Evolutionary conservation across 2,329 filamentous ascomycete genomes (phyloP).

Genomic region (Incumbomyces delicatus): DNA sequence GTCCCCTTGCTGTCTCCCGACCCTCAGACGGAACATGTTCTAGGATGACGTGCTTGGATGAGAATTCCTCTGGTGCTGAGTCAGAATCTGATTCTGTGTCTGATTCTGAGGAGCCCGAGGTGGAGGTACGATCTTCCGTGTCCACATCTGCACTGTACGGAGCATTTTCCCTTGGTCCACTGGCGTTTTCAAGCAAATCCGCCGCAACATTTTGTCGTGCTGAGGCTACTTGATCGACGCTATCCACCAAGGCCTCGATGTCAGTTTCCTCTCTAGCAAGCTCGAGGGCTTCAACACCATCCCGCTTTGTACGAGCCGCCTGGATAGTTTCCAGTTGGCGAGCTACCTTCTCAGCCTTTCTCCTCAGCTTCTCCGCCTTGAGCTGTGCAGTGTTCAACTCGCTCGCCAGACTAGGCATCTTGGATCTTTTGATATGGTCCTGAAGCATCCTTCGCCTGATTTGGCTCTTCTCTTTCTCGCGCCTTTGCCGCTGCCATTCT

Average conservation of each 20-base stretch:
- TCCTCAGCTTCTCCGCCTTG: slow-evolving; percentile 9
- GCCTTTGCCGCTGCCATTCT: slow-evolving; percentile 21
- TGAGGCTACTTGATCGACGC: slow-evolving; percentile 1
- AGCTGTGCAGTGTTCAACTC: slow-evolving; percentile 4
- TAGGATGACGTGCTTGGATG: slow-evolving; percentile 31
- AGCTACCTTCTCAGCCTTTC: slow-evolving; percentile 8
- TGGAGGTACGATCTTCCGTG: slow-evolving; percentile 11
- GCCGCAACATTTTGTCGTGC: neutral
- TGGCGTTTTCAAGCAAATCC: neutral
- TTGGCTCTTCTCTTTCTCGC: slow-evolving; percentile 13
- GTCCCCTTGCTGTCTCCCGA: slow-evolving; percentile 7
- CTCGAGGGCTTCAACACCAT: neutral
- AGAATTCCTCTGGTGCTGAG: slow-evolving; percentile 31
- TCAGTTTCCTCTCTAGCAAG: neutral
- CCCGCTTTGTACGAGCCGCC: neutral
- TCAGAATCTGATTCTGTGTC: slow-evolving; percentile 13
- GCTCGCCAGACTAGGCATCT: neutral
- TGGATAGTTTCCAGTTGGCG: slow-evolving; percentile 4
- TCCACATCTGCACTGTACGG: slow-evolving; percentile 9
- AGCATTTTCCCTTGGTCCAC: slow-evolving; percentile 4
- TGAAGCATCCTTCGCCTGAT: slow-evolving; percentile 7
- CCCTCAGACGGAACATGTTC: slow-evolving; percentile 31
- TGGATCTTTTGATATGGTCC: slow-evolving; percentile 8
- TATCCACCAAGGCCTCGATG: neutral
- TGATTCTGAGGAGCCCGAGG: slow-evolving; percentile 11